These are phyloP conservation scores for Claviceps sp. DNA, from an alignment of 2,329 filamentous ascomycete species.

Conservation along the genomic window DNA sequence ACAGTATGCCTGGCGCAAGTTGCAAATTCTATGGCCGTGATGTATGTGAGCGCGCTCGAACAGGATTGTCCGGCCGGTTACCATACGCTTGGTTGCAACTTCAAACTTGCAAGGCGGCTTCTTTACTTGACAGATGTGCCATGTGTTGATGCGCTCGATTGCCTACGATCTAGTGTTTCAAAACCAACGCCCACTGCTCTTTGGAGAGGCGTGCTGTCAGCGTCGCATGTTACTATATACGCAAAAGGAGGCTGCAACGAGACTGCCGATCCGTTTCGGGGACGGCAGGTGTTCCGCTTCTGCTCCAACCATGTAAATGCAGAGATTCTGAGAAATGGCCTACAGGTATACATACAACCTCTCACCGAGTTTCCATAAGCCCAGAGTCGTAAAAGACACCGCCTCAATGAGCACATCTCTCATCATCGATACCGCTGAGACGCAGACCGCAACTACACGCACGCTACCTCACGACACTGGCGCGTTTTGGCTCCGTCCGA, in stretches of 20 bases:
- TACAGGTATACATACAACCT: too few species aligned
- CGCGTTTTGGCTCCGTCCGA: slow-evolving; percentile 17
- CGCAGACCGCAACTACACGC: slow-evolving; percentile 10
- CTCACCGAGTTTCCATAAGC: too few species aligned
- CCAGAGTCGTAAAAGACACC: slow-evolving; percentile 2
- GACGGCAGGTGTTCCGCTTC: too few species aligned
- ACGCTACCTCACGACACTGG: slow-evolving; percentile 17
- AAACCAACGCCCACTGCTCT: background rate
- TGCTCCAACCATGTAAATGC: too few species aligned
- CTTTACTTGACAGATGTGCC: slow-evolving; percentile 11
- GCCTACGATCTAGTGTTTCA: slow-evolving; percentile 4
- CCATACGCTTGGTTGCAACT: slow-evolving; percentile 7
- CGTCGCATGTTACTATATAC: too few species aligned
- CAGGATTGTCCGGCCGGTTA: background rate
- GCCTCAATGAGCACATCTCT: slow-evolving; percentile 4
- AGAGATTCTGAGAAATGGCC: too few species aligned
- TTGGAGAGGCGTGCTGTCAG: background rate
- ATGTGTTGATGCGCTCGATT: slow-evolving; percentile 8
- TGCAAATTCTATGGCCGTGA: background rate
- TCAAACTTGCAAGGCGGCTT: background rate
- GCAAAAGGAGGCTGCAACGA: too few species aligned
- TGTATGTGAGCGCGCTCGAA: slow-evolving; percentile 11
- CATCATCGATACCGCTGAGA: background rate
- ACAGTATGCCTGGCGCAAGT: slow-evolving; percentile 8
- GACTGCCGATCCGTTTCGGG: too few species aligned